Evolutionary conservation across 108 stramenopile species (phyloP), one percentile per base, ranked within the genome.

Genomic region (Fragilaria radians): DNA sequence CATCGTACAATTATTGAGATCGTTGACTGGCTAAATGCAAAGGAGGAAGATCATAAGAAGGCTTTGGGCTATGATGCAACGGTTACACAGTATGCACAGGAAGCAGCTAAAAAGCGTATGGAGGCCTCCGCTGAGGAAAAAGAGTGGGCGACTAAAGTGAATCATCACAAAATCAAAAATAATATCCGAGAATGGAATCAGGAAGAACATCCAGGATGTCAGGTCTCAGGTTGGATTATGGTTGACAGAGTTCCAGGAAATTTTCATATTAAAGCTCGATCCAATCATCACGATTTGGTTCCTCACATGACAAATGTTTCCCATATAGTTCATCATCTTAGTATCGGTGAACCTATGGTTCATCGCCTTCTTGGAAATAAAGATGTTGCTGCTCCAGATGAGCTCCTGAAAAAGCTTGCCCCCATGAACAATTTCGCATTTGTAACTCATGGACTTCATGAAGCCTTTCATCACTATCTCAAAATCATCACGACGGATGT

Each of bases 231-330:
- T 9, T 68, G 82, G 54, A 63, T 94, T n/a, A 57, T 85, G 63
- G 80, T 97, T 9, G 92, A 97, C 76, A 85, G 95, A 14, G 95
- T 94, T 2, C 97, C 97, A 30, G 97, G 97, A 1, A 95, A 96
- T 71, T 98, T 98, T 66, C 85, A 93, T 59, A 88, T 98, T 59
- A 86, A 93, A 52, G 86, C 88, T 2, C 48, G 77, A 34, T 88
- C 87, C 14, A 69, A 66, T 25, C 63, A 82, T 28, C 93, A 98
- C 61, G 77, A 87, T 59, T 57, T 98, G 50, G 86, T 86, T 48
- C 76, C 94, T 9, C 69, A 86, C 51, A 73, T 83, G 71, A 84
- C 96, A 7, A 97, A 97, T 63, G 52, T 95, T 11, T 90, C 89
- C 27, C 97, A 97, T 65, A 72, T 82, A 49, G 83, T 97, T 17